These are phyloP conservation scores for Phytophthora constricta DNA, from an alignment of 352 stramenopile genomes.

Conservation along the genomic window DNA sequence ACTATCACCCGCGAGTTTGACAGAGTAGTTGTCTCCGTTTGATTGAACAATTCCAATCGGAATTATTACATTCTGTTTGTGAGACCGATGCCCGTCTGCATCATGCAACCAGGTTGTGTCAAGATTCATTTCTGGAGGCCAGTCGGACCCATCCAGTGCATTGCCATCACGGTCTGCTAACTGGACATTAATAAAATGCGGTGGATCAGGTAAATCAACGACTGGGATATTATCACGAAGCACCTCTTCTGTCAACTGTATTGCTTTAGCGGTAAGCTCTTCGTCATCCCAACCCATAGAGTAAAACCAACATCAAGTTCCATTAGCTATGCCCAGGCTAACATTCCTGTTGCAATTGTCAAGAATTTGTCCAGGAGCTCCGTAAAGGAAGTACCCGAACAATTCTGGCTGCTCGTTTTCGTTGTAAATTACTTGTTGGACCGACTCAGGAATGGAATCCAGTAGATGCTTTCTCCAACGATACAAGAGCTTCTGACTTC, in stretches of 20 bases:
- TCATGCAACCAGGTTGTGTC: neutral
- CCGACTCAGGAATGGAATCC: neutral
- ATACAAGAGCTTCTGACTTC: neutral
- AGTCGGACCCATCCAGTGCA: neutral
- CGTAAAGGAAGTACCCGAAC: conserved; percentile 18
- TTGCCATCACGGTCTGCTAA: neutral
- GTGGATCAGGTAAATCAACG: neutral
- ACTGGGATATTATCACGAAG: neutral
- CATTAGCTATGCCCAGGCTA: conserved; percentile 2
- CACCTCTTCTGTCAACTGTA: neutral
- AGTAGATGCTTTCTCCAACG: neutral
- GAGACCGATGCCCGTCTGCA: neutral
- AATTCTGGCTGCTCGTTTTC: conserved; percentile 11
- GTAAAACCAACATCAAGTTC: conserved; percentile 6
- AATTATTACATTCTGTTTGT: conserved; percentile 4
- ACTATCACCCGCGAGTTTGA: neutral
- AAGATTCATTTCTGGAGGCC: neutral
- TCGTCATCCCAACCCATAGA: conserved; percentile 1
- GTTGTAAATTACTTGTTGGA: conserved; percentile 3
- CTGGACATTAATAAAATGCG: conserved; percentile 1
- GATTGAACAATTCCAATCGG: neutral
- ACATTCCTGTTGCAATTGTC: conserved; percentile 27
- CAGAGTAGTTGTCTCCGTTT: neutral
- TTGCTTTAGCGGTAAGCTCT: neutral
- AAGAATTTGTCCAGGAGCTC: conserved; percentile 9